These are phyloP conservation scores for Hemerocallis citrina DNA, from an alignment of 106 monocot species.

Conservation along the genomic window DNA sequence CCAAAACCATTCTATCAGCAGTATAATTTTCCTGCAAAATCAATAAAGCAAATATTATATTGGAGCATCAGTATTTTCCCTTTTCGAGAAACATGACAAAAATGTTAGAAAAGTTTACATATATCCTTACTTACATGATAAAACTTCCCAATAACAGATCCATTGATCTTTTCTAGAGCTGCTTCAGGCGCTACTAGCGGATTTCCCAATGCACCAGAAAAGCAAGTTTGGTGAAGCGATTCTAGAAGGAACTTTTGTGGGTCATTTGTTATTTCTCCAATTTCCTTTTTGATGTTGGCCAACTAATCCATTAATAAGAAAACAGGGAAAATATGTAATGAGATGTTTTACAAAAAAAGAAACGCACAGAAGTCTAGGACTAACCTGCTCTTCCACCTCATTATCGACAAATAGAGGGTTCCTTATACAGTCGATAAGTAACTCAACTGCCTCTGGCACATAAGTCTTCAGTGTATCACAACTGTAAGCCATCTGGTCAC, in stretches of 20 bases:
- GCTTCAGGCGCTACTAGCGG: slow-evolving; percentile 45
- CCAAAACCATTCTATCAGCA: slow-evolving; percentile 65
- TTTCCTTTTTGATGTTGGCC: slow-evolving; percentile 36
- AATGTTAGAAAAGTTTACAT: not conserved
- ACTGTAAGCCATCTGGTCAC: slow-evolving; percentile 78
- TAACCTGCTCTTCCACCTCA: slow-evolving; percentile 75
- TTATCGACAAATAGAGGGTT: slow-evolving; percentile 65
- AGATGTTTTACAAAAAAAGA: not conserved
- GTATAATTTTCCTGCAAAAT: slow-evolving; percentile 72
- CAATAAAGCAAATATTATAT: not conserved
- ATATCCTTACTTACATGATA: slow-evolving; percentile 38
- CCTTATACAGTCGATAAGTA: slow-evolving; percentile 65
- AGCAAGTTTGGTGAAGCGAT: slow-evolving; percentile 51
- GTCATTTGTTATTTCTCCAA: slow-evolving; percentile 38
- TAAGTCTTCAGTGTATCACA: slow-evolving; percentile 60
- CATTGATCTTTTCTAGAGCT: slow-evolving; percentile 43
- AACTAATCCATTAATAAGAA: slow-evolving; percentile 33
- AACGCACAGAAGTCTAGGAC: not conserved
- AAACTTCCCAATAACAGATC: slow-evolving; percentile 48
- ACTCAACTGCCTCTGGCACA: slow-evolving; percentile 41
- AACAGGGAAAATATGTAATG: not conserved
- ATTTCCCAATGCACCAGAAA: slow-evolving; percentile 62
- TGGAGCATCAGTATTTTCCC: not conserved
- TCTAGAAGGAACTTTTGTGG: slow-evolving; percentile 66
- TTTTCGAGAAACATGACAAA: not conserved